Base-by-base conservation (phyloP, 371 early-diverging fungal species). In the Furculomyces boomerangus region DNA sequence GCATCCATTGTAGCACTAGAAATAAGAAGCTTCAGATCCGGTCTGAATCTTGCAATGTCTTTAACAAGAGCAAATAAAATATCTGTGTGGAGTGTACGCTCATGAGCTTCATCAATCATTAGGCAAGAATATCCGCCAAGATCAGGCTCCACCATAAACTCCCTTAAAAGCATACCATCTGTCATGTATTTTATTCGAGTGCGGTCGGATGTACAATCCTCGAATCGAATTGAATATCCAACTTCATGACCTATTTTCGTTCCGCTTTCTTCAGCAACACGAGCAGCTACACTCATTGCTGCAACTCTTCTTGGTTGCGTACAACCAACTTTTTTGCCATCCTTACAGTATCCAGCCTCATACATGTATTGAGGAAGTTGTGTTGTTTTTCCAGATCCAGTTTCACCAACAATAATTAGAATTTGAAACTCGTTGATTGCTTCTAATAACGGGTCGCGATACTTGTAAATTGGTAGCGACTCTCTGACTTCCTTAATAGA, bases 41-140 rank as follows among this genome's bases (percentile, higher is more conserved):
- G 87, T 40, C 98, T 73, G 65, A 89, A 87, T 27, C 94, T 78
- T 13, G 89, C 83, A 68, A 94, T 90, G 75, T 94, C 94, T 70
- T 95, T 97, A 57, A 99, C 81, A 28, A 99, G 74, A 2, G 93
- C 95, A 73, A 99, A 87, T 53, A 99, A 61, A 44, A 99, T 84
- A 67, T 99, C 99, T 0, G 99, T 98, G 56, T 96, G 93, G 50
- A 96, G 70, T 13, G 94, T 98, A 58, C 99, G 80, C 70, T 99
- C 99, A 76, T 99, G 99, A 18, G 98, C 97, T 67, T 98, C 99
- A 68, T 99, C 99, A 53, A 99, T 92, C 67, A 99, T 94, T 58
- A 98, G 71, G 56, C 84, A 86, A 40, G 81, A 82, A 69, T 95
- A 96, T 25, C 80, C 74, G 8, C 78, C 82, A 51, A 99, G 71